Conservation (phyloP, 1,284 basidiomycete genomes). For the Meripilus lineatus region DNA sequence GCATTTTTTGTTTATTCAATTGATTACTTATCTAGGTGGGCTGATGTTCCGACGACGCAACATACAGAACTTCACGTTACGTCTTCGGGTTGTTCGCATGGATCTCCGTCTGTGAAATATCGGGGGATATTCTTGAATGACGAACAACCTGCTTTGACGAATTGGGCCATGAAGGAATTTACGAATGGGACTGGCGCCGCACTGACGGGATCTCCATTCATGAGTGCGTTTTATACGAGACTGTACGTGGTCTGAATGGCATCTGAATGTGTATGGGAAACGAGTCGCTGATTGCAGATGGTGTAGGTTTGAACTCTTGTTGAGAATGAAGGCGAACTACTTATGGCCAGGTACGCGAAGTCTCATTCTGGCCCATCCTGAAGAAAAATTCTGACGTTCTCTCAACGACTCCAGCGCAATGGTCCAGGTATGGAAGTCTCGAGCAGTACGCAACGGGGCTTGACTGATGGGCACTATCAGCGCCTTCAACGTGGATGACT, state of each 20-base stretch:
- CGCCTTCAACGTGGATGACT: constrained; percentile 66
- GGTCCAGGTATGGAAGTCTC: constrained; percentile 38
- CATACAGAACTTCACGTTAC: constrained; percentile 46
- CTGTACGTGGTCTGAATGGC: constrained; percentile 32
- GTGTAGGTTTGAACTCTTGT: constrained; percentile 57
- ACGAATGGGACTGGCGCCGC: constrained; percentile 55
- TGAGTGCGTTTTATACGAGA: constrained; percentile 58
- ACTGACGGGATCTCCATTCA: constrained; percentile 50
- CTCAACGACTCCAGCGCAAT: constrained; percentile 34
- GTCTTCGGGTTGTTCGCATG: constrained; percentile 51
- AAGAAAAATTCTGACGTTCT: too few relatives aligned
- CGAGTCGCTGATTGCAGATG: constrained; percentile 3
- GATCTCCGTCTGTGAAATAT: constrained; percentile 64
- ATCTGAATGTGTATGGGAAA: not conserved
- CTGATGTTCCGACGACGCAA: constrained; percentile 55
- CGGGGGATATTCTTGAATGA: constrained; percentile 56
- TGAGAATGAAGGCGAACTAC: constrained; percentile 67
- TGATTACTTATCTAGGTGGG: constrained; percentile 41
- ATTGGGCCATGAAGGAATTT: constrained; percentile 61
- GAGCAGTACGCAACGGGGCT: not conserved
- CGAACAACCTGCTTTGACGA: constrained; percentile 32
- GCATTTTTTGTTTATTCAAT: not conserved
- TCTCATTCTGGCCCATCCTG: not conserved
- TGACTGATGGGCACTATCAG: constrained; percentile 26
- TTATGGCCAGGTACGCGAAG: constrained; percentile 50